phyloP scores from a whole-genome alignment of 73 alveolate species.

The Uronychia setigera region DNA sequence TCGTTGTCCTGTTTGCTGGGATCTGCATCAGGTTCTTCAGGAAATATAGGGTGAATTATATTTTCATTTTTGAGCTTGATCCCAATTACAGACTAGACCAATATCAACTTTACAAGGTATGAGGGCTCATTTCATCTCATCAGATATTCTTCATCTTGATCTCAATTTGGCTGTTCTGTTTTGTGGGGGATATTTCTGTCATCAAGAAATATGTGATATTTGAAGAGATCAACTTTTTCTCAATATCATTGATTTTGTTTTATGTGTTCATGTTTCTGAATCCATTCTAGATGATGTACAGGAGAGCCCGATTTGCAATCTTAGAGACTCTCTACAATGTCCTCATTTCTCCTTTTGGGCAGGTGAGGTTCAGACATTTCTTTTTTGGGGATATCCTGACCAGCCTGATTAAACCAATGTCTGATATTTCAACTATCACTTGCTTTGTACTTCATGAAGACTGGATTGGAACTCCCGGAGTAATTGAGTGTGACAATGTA shows the following conservation, averaged over 20 bases:
- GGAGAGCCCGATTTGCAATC: conserved; percentile 18
- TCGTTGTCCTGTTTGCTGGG: conserved; percentile 11
- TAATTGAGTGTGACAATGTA: background rate
- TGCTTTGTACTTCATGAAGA: conserved; percentile 17
- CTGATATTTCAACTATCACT: conserved; percentile 12
- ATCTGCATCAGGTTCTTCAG: conserved; percentile 21
- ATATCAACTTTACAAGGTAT: conserved; percentile 22
- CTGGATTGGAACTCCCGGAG: conserved; percentile 1
- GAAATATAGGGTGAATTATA: conserved; percentile 24
- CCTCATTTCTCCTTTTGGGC: conserved; percentile 43
- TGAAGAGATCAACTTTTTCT: background rate
- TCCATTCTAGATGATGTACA: conserved; percentile 18
- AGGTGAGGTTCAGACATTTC: conserved; percentile 38
- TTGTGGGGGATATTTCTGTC: background rate
- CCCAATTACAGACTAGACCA: conserved; percentile 30
- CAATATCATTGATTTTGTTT: background rate
- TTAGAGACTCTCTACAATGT: conserved; percentile 17
- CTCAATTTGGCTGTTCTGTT: conserved; percentile 5
- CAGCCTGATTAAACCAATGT: conserved; percentile 23
- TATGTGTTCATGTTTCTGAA: conserved; percentile 1
- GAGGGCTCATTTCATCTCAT: no score
- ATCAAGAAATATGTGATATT: conserved; percentile 8
- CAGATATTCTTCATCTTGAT: conserved; percentile 4
- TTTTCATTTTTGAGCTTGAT: conserved; percentile 43
- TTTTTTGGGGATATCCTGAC: conserved; percentile 37